Base-by-base conservation (phyloP, 2,329 filamentous ascomycete genomes). In the Trichoderma sp. region DNA sequence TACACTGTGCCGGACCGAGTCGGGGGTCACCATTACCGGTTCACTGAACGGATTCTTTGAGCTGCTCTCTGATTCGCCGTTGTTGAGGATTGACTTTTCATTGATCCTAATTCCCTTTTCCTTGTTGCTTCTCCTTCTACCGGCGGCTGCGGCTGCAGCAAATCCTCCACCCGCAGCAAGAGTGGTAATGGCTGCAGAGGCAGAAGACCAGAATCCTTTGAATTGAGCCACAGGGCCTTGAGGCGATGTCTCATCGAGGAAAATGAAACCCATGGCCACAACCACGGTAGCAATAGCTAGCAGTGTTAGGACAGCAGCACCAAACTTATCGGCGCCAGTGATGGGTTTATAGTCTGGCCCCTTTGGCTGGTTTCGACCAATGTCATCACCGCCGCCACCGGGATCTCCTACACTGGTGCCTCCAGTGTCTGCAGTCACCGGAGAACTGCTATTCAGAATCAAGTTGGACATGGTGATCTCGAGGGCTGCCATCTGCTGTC, bases 401-500 rank as follows among this genome's bases (percentile, higher is more conserved):
- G 88, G 84, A 74, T 89, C 81, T 16, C 88, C 87, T 59, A 82
- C 80, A 76, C 88, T 90, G 16, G 87, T 93, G 29, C 92, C 92
- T 68, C 92, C 92, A 1, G 84, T 90, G 4, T 84, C 79, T 31
- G 86, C 82, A 4, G 88, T 89, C 56, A 88, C 83, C 0, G 88
- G 87, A 1, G 83, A 81, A 0, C 79, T 75, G 11, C 84, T 83
- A 7, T 86, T 77, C 45, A 85, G 79, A 67, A 93, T 88, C 81
- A 92, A 86, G 79, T 90, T 91, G 50, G 88, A 88, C 63, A 93
- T 87, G 7, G 93, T 88, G 11, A 93, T 86, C 79, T 93, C 91
- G 81, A 94, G 85, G 3, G 90, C 91, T 1, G 90, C 88, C 92
- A 94, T 94, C 83, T 93, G 91, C 81, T 93, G 91, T 6, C 92